Conservation (phyloP, 2,329 filamentous ascomycete species). For the Beauveria sp. region DNA sequence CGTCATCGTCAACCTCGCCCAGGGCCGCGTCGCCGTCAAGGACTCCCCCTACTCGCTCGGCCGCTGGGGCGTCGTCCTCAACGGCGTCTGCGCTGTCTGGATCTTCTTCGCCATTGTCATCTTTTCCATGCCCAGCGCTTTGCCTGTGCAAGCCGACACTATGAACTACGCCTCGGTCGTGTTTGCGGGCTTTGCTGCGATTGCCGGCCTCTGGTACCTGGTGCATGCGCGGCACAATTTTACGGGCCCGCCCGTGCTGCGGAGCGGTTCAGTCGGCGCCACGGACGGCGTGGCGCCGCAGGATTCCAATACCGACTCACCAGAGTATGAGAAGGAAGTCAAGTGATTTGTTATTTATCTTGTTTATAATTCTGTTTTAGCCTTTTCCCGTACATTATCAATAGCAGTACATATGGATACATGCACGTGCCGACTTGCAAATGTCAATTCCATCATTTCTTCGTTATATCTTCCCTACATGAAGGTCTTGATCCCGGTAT, state of each 20-base stretch:
- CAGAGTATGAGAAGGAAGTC: background rate
- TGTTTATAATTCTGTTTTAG: background rate
- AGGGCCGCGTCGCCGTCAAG: constrained; percentile 57
- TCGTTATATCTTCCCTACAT: background rate
- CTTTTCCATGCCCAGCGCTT: constrained; percentile 65
- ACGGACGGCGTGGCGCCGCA: constrained; percentile 4
- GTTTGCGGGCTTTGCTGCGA: constrained; percentile 52
- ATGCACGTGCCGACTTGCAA: background rate
- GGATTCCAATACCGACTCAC: constrained; percentile 2
- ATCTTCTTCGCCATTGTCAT: constrained; percentile 61
- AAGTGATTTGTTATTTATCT: background rate
- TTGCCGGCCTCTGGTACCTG: constrained; percentile 57
- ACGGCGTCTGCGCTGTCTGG: constrained; percentile 61
- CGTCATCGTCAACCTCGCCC: constrained; percentile 62
- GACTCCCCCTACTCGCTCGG: constrained; percentile 63
- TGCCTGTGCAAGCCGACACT: constrained; percentile 45
- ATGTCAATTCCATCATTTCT: background rate
- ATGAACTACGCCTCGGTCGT: constrained; percentile 65
- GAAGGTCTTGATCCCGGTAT: background rate
- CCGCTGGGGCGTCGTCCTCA: constrained; percentile 59
- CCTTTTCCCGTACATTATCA: background rate
- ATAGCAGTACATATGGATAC: background rate
- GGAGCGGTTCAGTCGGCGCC: constrained; percentile 1
- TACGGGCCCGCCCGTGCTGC: constrained; percentile 42
- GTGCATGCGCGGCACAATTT: constrained; percentile 56